phyloP scores from a whole-genome alignment of 2,329 filamentous ascomycete genomes.

The Xylaria sp. region DNA sequence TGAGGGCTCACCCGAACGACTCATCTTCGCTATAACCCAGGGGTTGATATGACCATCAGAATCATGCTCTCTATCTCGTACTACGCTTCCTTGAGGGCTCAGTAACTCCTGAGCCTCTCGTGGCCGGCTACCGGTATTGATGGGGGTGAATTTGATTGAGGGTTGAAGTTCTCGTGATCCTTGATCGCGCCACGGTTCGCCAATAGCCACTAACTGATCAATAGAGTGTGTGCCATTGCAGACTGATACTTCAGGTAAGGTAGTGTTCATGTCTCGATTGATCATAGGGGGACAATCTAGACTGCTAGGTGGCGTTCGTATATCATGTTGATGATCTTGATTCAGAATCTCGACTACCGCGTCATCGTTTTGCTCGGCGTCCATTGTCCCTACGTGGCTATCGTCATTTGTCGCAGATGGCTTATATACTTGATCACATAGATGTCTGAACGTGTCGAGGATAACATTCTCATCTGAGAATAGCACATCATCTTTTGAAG shows the following conservation, averaged over 20 bases:
- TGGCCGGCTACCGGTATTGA: conserved; percentile 10
- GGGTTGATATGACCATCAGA: conserved; percentile 31
- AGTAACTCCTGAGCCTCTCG: neutral
- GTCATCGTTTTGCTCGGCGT: neutral
- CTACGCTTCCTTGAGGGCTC: neutral
- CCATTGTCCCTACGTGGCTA: neutral
- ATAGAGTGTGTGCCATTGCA: neutral
- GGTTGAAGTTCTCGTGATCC: neutral
- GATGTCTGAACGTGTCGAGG: conserved; percentile 41
- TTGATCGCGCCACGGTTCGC: neutral
- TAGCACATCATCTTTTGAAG: conserved; percentile 65
- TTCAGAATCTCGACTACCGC: neutral
- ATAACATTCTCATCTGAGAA: conserved; percentile 52
- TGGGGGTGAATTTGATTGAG: conserved; percentile 13
- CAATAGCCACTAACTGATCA: neutral
- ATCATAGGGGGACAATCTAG: neutral
- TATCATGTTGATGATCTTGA: neutral
- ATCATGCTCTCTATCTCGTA: neutral
- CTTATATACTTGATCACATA: conserved; percentile 41
- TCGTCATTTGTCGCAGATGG: neutral
- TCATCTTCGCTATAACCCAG: conserved; percentile 38
- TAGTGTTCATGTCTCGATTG: neutral
- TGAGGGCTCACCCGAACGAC: conserved; percentile 16
- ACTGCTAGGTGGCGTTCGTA: neutral
- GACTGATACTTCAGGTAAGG: neutral